Evolutionary conservation across 2,329 filamentous ascomycete genomes (phyloP).

Genomic region (Curvularia hawaiiensis): DNA sequence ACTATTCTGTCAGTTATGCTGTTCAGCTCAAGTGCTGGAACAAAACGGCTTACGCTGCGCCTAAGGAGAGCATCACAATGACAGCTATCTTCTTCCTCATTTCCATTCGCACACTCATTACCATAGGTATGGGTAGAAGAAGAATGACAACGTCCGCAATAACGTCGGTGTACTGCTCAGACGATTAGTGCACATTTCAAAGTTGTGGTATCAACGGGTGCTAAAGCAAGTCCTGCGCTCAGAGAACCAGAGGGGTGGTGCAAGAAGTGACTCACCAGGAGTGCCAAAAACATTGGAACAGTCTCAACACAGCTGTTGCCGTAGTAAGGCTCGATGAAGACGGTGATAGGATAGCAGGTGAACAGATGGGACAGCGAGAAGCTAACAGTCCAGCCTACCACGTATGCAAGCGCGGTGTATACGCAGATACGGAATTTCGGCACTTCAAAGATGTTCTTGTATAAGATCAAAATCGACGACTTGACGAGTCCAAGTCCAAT

Average conservation of each 20-base stretch:
- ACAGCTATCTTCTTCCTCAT: conserved; percentile 29
- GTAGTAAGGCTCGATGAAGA: conserved; percentile 35
- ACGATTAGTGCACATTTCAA: conserved; percentile 3
- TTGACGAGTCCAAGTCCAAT: conserved; percentile 36
- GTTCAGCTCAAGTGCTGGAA: not conserved
- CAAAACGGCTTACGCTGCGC: conserved; percentile 22
- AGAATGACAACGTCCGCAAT: conserved; percentile 31
- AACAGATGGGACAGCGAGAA: conserved; percentile 35
- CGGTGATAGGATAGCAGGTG: conserved; percentile 35
- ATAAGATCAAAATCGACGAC: conserved; percentile 37
- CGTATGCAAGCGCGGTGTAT: conserved; percentile 25
- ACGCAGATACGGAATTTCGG: conserved; percentile 28
- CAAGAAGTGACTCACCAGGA: conserved; percentile 19
- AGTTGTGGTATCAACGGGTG: not conserved
- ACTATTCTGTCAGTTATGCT: conserved; percentile 16
- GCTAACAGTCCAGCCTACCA: conserved; percentile 32
- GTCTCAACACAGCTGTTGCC: conserved; percentile 31
- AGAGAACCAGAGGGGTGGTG: not conserved
- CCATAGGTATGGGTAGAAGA: conserved; percentile 33
- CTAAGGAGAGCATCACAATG: conserved; percentile 28
- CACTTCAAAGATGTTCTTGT: conserved; percentile 36
- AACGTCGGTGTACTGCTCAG: conserved; percentile 23
- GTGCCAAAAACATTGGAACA: conserved; percentile 29
- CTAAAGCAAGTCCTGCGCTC: not conserved
- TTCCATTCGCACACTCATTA: conserved; percentile 26